Base-by-base conservation (phyloP, 495 filamentous ascomycete species). In the Cercophora sp. region DNA sequence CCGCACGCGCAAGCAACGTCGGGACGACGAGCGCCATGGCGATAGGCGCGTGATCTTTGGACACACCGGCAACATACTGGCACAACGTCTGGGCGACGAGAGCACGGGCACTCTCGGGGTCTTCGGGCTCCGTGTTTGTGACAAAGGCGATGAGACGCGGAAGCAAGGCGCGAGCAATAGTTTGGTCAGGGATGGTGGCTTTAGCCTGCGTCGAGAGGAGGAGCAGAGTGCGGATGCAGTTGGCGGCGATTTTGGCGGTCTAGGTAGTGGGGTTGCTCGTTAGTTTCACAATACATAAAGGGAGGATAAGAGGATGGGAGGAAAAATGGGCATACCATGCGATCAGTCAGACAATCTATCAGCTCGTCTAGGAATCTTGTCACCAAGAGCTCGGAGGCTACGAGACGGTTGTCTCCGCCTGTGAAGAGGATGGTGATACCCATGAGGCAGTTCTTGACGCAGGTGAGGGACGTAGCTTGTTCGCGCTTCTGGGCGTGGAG, bases 391-490 rank as follows among this genome's bases (percentile, higher is more conserved):
- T 96, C 89, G 48, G 74, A 79, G 1, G 88, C 80, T 1, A 83
- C 77, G 23, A 97, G 77, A 13, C 83, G 75, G 57, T 85, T 86
- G 25, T 81, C 76, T 26, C 87, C 87, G 25, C 85, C 83, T 4
- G 89, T 96, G 37, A 99, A 79, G 16, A 99, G 79, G 56, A 99
- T 87, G 2, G 94, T 94, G 41, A 84, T 82, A 1, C 88, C 86
- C 40, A 97, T 77, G 0, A 99, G 83, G 15, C 87, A 88, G 58
- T 96, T 97, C 71, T 93, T 96, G 57, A 95, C 91, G 60, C 90
- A 96, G 2, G 88, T 73, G 20, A 99, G 69, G 2, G 88, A 86
- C 1, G 83, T 80, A n/a, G 89, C 84, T 0, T 77, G 79, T 62
- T 96, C 91, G 9, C 90, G 83, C 58, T 86, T 87, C 67, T 96